A percentile compares a stretch with the other conserved stretches of the same genome.
Evolutionary conservation across 768 basidiomycete species (phyloP).

Genomic region (Mycena rebaudengoi): DNA sequence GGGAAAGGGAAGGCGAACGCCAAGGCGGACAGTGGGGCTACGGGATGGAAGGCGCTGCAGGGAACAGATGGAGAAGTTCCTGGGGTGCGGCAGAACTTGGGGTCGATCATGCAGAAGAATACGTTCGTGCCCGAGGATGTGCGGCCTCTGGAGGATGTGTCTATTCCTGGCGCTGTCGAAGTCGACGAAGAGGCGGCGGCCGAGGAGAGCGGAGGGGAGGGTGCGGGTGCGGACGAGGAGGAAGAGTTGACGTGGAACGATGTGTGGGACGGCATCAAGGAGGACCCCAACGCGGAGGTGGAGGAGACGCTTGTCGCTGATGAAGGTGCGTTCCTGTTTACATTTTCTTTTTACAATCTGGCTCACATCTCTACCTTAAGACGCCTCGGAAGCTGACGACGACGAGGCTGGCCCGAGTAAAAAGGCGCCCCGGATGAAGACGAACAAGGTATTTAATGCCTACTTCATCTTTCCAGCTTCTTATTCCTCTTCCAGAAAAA

Average conservation of each 20-base stretch:
- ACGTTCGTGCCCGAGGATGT: conserved; percentile 87
- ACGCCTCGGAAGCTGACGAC: conserved; percentile 37
- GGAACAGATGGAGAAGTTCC: conserved; percentile 48
- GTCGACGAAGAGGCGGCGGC: conserved; percentile 48
- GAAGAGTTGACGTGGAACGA: conserved; percentile 86
- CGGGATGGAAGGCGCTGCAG: conserved; percentile 19
- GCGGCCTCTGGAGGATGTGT: conserved; percentile 65
- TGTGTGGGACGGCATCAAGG: conserved; percentile 73
- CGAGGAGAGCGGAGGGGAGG: conserved; percentile 51
- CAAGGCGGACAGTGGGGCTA: conserved; percentile 40
- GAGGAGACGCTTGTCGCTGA: conserved; percentile 31
- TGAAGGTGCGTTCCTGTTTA: conserved; percentile 35
- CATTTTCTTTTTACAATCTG: neutral
- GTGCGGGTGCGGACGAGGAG: conserved; percentile 43
- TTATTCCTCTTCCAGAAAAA: conserved; percentile 66
- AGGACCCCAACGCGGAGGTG: conserved; percentile 42
- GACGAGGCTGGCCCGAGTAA: conserved; percentile 41
- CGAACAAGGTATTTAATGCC: conserved; percentile 75
- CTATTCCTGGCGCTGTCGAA: conserved; percentile 51
- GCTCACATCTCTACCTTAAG: conserved; percentile 34
- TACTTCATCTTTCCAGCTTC: conserved; percentile 3
- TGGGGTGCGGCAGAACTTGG: conserved; percentile 86
- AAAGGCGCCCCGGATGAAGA: conserved; percentile 88
- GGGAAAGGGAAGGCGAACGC: conserved; percentile 66
- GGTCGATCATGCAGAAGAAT: conserved; percentile 90